Evolutionary conservation across 768 basidiomycete genomes (phyloP), one percentile per base, ranked within the genome.

Genomic region (Podaxis sp.): DNA sequence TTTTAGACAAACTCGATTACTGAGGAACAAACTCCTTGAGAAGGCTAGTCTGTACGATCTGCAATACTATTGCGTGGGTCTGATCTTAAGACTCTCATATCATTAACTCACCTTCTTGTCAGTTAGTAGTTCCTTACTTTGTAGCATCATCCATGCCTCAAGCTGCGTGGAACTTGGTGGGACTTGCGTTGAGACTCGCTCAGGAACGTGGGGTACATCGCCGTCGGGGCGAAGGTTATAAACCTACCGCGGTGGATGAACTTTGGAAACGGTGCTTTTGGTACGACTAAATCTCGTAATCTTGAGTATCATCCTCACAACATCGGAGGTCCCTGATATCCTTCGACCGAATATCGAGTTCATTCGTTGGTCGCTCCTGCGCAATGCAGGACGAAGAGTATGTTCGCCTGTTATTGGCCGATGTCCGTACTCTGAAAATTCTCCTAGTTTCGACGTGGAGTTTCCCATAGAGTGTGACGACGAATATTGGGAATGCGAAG

Each of bases 361-460:
- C 81, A 4, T 81, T 81, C 50, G 76, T 89, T 44, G 91, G 92
- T 10, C 79, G 91, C 17, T 86, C 89, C 0, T 80, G 83, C 57
- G 83, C 85, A 2, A 79, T 91, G 4, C 84, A 87, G 54, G 88
- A 90, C 51, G 89, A 89, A 72, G 90, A 91, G 85, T 87, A 65
- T 62, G 87, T 74, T 49, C n/a, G 26, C 40, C 11, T n/a, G 11
- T 22, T 17, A 49, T 22, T 15, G 50, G 7, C 20, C 4, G 17
- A 0, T 15, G 7, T 56, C 15, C 30, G 38, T 48, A 20, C 40
- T 55, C 55, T 66, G 24, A 65, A 22, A 52, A 6, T 28, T 30
- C 11, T 22, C 15, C 17, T 63, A 87, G 87, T 66, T 86, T 88
- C 66, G 88, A 91, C 64, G 77, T 85, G 3, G 88, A 88, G 46